Evolutionary conservation across 2,329 filamentous ascomycete genomes (phyloP).

Genomic region (Phyllachora maydis): DNA sequence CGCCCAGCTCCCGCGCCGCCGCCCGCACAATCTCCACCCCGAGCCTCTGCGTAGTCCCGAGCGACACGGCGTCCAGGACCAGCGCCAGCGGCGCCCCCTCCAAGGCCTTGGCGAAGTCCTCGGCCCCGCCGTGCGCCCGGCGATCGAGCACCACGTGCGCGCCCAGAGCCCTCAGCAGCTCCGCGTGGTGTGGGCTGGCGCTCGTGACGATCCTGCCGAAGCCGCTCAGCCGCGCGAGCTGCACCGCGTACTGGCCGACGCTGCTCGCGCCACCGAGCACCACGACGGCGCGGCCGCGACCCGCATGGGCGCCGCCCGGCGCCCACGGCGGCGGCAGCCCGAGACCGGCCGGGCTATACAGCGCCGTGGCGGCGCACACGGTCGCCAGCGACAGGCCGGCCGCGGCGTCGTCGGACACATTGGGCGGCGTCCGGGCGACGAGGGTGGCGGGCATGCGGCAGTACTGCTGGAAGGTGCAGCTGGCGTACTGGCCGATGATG

Average conservation of each 20-base stretch:
- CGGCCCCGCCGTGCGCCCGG: too few species aligned
- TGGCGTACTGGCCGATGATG: not conserved
- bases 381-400: constrained; percentile 4
- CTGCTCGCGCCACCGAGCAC: constrained; percentile 22
- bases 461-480: not conserved
- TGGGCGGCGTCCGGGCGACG: not conserved
- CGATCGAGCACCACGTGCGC: too few species aligned
- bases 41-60: too few species aligned
- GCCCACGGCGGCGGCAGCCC: constrained; percentile 5
- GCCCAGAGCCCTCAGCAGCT: constrained; percentile 1
- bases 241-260: constrained; percentile 20
- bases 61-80: too few species aligned
- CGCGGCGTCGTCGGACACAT: not conserved
- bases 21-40: too few species aligned
- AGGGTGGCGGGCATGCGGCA: not conserved
- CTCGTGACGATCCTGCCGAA: constrained; percentile 3
- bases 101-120: too few species aligned
- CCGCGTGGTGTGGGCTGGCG: constrained; percentile 1
- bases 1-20: too few species aligned
- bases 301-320: constrained; percentile 1
- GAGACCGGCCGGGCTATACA: constrained; percentile 8
- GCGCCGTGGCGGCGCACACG: constrained; percentile 5
- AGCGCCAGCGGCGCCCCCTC: too few species aligned
- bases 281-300: constrained; percentile 1
- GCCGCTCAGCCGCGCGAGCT: constrained; percentile 11